Conservation (phyloP, 2,329 filamentous ascomycete genomes). For the Cryphonectria naterciae region DNA sequence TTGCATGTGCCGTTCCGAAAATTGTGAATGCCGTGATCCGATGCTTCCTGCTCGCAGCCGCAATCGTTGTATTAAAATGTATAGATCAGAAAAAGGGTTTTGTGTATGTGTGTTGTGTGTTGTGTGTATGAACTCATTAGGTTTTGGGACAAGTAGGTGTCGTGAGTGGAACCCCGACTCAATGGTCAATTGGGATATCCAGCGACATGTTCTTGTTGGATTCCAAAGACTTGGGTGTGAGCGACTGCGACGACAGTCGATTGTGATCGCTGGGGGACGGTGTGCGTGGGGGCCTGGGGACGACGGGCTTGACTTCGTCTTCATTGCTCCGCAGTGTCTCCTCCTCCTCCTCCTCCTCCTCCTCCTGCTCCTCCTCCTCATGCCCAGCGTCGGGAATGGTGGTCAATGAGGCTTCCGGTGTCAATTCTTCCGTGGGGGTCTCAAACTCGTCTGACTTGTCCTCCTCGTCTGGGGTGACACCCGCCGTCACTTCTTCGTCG, state of each 20-base stretch:
- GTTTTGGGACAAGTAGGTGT: neutral
- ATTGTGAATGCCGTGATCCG: constrained; percentile 15
- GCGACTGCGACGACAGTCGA: constrained; percentile 28
- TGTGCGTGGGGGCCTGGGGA: constrained; percentile 21
- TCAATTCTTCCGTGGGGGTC: constrained; percentile 19
- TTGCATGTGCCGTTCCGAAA: neutral
- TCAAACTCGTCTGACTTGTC: constrained; percentile 22
- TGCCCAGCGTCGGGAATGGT: neutral
- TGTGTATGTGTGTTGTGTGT: neutral
- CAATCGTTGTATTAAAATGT: constrained; percentile 27
- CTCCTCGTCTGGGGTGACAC: constrained; percentile 7
- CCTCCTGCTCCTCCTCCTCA: neutral
- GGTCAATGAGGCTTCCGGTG: neutral
- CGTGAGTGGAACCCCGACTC: neutral
- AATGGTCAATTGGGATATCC: neutral
- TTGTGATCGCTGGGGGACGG: constrained; percentile 24
- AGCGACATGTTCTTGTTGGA: constrained; percentile 14
- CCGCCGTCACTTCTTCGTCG: neutral
- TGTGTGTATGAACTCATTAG: constrained; percentile 2
- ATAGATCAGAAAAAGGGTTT: constrained; percentile 21
- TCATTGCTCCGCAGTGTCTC: too few relatives aligned
- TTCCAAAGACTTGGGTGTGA: constrained; percentile 24
- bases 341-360: constrained; percentile 11
- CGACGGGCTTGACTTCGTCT: constrained; percentile 2
- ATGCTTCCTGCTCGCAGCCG: constrained; percentile 17